A percentile compares a stretch with the other conserved stretches of the same genome.
These are phyloP conservation scores for Diaporthe vexans DNA, from an alignment of 2,329 filamentous ascomycete genomes.

Conservation along the genomic window DNA sequence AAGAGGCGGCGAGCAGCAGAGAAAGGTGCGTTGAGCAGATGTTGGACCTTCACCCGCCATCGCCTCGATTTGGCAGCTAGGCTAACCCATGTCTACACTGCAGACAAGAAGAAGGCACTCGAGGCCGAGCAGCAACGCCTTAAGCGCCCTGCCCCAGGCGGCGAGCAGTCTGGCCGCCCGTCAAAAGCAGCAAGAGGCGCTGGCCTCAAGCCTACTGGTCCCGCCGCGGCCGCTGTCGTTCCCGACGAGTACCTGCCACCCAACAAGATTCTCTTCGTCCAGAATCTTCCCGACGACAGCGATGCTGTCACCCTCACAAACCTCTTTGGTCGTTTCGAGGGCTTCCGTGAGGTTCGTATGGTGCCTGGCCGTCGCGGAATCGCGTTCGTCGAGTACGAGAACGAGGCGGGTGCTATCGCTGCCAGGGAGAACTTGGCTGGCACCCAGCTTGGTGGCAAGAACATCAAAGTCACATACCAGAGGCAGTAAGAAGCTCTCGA, in stretches of 20 bases:
- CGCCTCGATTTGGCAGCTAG: not conserved
- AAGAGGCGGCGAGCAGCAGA: conserved; percentile 87
- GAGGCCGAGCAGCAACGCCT: conserved; percentile 84
- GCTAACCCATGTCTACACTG: conserved; percentile 7
- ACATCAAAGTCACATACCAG: conserved; percentile 97
- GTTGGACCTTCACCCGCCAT: not conserved
- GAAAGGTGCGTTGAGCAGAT: conserved; percentile 75
- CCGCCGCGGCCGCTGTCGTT: conserved; percentile 78
- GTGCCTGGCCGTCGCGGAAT: conserved; percentile 90
- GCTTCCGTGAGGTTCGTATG: conserved; percentile 91
- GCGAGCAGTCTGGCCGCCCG: conserved; percentile 67
- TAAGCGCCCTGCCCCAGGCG: conserved; percentile 70
- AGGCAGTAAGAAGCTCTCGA: conserved; percentile 71
- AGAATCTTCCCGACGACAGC: conserved; percentile 90
- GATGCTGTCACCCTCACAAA: conserved; percentile 83
- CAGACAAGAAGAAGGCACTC: conserved; percentile 83
- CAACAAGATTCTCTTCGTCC: conserved; percentile 96
- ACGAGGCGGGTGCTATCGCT: conserved; percentile 87
- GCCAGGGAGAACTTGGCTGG: conserved; percentile 95
- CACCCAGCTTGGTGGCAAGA: conserved; percentile 82
- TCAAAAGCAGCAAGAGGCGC: conserved; percentile 78
- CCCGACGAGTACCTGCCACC: conserved; percentile 98
- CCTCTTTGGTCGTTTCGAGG: conserved; percentile 91
- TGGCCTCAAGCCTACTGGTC: conserved; percentile 82
- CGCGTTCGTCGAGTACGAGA: conserved; percentile 97